A percentile compares a stretch with the other conserved stretches of the same genome.
These are phyloP conservation scores for Neonectria neomacrospora DNA, from an alignment of 2,329 filamentous ascomycete species.

Conservation along the genomic window DNA sequence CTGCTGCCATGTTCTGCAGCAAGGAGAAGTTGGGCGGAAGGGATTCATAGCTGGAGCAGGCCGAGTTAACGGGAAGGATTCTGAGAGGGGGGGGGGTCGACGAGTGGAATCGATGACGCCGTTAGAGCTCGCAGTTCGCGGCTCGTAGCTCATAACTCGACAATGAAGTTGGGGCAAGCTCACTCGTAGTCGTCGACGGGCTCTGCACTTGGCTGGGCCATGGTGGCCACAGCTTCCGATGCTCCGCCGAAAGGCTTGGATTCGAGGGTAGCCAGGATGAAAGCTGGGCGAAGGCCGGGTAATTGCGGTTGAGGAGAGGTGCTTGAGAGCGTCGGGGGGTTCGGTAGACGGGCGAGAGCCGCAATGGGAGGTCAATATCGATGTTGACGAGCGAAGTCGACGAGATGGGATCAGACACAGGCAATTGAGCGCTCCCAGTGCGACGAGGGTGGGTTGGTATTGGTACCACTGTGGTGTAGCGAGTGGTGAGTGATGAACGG, in stretches of 20 bases:
- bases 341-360: conserved; percentile 9
- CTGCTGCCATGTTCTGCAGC: conserved; percentile 92
- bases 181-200: conserved; percentile 75
- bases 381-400: conserved; percentile 27
- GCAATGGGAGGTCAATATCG: conserved; percentile 30
- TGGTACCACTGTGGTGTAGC: background rate
- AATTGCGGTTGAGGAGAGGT: conserved; percentile 32
- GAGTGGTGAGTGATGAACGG: conserved; percentile 2
- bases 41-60: conserved; percentile 78
- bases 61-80: background rate
- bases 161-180: conserved; percentile 41
- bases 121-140: background rate
- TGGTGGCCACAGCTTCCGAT: conserved; percentile 74
- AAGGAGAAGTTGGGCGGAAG: conserved; percentile 95
- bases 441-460: conserved; percentile 22
- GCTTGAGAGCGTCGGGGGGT: conserved; percentile 22
- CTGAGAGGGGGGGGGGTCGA: background rate
- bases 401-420: conserved; percentile 35
- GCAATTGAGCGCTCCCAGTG: conserved; percentile 34
- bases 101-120: background rate
- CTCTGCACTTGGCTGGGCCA: conserved; percentile 75
- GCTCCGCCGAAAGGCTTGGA: conserved; percentile 70
- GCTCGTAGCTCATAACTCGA: background rate
- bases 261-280: conserved; percentile 72
- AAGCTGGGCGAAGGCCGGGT: conserved; percentile 46